phyloP scores from a whole-genome alignment of 306 rosid genomes.

The Cucumis hystrix region DNA sequence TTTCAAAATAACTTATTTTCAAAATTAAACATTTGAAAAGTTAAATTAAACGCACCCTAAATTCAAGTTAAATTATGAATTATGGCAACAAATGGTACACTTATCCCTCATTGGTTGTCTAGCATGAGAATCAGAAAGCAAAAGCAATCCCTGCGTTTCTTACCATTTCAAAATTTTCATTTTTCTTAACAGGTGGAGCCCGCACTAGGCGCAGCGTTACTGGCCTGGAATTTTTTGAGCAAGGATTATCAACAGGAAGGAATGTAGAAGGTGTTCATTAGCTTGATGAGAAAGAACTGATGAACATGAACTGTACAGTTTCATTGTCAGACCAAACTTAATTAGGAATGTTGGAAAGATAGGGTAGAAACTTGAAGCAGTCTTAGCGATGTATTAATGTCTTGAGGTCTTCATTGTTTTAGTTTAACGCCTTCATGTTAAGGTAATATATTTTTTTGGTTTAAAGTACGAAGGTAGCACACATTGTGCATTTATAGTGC shows the following conservation, averaged over 20 bases:
- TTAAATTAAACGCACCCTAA: background rate
- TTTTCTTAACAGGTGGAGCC: slow-evolving; percentile 60
- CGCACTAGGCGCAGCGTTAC: slow-evolving; percentile 87
- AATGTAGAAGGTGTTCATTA: slow-evolving; percentile 21
- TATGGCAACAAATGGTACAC: background rate
- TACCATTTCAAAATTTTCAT: background rate
- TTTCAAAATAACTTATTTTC: too few species aligned
- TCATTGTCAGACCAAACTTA: background rate
- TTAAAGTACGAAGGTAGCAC: background rate
- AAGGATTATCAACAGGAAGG: slow-evolving; percentile 35
- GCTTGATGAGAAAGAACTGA: background rate
- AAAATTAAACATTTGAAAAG: too few species aligned
- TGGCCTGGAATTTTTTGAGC: slow-evolving; percentile 73
- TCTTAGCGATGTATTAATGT: background rate
- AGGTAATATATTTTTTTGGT: background rate
- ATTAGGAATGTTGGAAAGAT: slow-evolving; percentile 2
- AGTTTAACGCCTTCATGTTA: background rate
- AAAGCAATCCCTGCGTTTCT: background rate
- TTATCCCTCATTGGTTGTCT: background rate
- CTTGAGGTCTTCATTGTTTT: background rate
- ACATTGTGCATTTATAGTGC: background rate
- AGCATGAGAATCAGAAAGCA: background rate
- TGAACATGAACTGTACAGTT: slow-evolving; percentile 19
- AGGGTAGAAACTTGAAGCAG: background rate
- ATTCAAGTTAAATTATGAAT: background rate